Evolutionary conservation across 371 early-diverging fungal genomes (phyloP), one percentile per base, ranked within the genome.

Genomic region (Phascolomyces articulosus): DNA sequence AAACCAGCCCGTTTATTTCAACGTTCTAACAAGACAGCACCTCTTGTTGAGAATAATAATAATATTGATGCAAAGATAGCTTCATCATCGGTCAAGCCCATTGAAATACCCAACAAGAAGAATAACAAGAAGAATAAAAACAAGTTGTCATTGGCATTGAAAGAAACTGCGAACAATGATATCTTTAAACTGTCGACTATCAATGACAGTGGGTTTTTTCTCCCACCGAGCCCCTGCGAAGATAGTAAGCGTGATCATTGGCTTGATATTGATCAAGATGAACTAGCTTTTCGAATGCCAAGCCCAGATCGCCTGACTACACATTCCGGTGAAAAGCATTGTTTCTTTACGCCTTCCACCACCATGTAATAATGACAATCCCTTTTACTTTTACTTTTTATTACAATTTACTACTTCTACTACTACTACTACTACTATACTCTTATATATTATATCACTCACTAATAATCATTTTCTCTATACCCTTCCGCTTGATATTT

Each of bases 131-230:
- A 31, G 28, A 62, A 41, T 23, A 48, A 64, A 31, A 58, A 40
- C 16, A 28, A 59, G 60, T 23, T 60, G 44, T 41, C 61, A 8
- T 41, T 73, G 2, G 71, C 75, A 20, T 63, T 75, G 15, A 58
- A 58, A 55, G 80, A 79, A 62, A 65, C 73, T 0, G 55, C 62
- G 7, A 66, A 66, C 24, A 49, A 60, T 8, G 68, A 75, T 47
- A 58, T 77, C n/a, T 77, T 73, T 23, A 74, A 80, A 53, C 27
- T 80, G 27, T 77, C 75, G 4, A 80, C 80, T 1, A 75, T 80
- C 51, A 77, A 79, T 60, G 65, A 66, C 40, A 68, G 64, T 40
- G 80, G 80, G 31, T 64, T 77, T 4, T 80, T 77, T 47, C 53
- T 80, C 57, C 80, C 78, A 15, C 80, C 80, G 16, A 77, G 77